Evolutionary conservation across 768 basidiomycete genomes (phyloP).

Genomic region (Phlegmacium glaucopus): DNA sequence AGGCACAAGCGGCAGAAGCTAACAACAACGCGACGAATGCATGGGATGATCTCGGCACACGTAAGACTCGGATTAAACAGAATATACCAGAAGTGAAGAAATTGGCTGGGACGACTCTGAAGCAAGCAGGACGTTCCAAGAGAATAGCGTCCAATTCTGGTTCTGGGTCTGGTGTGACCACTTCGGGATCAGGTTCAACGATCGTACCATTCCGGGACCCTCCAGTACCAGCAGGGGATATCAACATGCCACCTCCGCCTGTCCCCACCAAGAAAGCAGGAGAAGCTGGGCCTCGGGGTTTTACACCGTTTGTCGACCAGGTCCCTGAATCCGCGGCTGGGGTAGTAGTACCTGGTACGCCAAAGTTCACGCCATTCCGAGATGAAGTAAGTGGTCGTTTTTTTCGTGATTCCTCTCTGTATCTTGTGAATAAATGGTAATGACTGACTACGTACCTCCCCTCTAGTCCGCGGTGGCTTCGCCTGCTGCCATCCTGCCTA

Average conservation of each 20-base stretch:
- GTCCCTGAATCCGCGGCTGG: conserved; percentile 7
- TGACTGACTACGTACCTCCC: conserved; percentile 1
- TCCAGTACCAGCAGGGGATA: conserved; percentile 39
- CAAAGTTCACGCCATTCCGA: conserved; percentile 67
- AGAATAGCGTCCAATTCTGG: conserved; percentile 43
- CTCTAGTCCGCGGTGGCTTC: conserved; percentile 21
- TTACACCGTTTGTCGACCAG: conserved; percentile 40
- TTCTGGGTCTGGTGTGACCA: conserved; percentile 19
- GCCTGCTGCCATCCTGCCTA: conserved; percentile 29
- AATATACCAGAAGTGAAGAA: conserved; percentile 70
- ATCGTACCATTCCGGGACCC: conserved; percentile 64
- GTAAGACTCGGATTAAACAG: conserved; percentile 76
- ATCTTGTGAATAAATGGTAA: conserved; percentile 2
- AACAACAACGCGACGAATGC: conserved; percentile 46
- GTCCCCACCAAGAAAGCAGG: conserved; percentile 29
- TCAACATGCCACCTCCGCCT: conserved; percentile 38
- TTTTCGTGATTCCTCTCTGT: not conserved
- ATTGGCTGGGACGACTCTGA: conserved; percentile 62
- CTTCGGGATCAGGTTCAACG: conserved; percentile 40
- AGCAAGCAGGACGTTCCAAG: conserved; percentile 55
- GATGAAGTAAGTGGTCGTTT: conserved; percentile 54
- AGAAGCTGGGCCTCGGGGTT: conserved; percentile 25
- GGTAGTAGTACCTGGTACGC: conserved; percentile 38
- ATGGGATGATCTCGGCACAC: conserved; percentile 75
- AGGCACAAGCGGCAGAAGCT: conserved; percentile 40